Evolutionary conservation across 2,329 filamentous ascomycete genomes (phyloP).

Genomic region (Aspergillus sp.): DNA sequence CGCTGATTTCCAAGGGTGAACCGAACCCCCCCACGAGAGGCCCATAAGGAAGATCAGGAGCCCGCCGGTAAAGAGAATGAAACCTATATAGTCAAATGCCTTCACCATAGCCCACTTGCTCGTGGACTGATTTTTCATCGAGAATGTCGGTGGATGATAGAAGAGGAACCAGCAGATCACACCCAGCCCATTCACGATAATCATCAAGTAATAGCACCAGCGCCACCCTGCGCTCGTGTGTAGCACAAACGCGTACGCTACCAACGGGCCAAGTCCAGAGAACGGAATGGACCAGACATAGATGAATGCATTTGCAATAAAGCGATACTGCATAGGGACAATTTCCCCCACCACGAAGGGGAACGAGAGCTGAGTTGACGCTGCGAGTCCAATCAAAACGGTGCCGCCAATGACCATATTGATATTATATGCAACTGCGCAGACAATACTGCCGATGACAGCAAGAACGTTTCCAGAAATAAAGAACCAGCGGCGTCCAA

Average conservation of each 20-base stretch:
- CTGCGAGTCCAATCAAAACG: slow-evolving; percentile 39
- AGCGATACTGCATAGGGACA: background rate
- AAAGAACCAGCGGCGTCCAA: slow-evolving; percentile 37
- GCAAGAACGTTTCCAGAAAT: slow-evolving; percentile 11
- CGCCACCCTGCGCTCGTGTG: background rate
- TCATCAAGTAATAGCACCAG: background rate
- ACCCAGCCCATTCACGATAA: background rate
- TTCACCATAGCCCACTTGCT: background rate
- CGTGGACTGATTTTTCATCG: background rate
- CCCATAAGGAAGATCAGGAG: slow-evolving; percentile 47
- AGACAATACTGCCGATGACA: background rate
- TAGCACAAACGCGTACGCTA: background rate
- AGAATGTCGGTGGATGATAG: background rate
- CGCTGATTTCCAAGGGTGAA: slow-evolving; percentile 6
- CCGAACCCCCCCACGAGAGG: slow-evolving; percentile 26
- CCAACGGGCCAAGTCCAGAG: background rate
- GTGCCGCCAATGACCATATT: slow-evolving; percentile 39
- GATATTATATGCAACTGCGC: slow-evolving; percentile 16
- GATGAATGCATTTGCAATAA: background rate
- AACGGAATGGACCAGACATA: background rate
- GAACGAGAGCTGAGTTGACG: slow-evolving; percentile 40
- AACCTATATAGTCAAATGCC: slow-evolving; percentile 32
- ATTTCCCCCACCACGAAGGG: slow-evolving; percentile 33
- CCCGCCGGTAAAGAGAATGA: slow-evolving; percentile 45
- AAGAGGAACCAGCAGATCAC: background rate